A percentile compares a stretch with the other conserved stretches of the same genome.
These are phyloP conservation scores for Caloboletus firmus DNA, from an alignment of 1,284 basidiomycete species.

Conservation along the genomic window DNA sequence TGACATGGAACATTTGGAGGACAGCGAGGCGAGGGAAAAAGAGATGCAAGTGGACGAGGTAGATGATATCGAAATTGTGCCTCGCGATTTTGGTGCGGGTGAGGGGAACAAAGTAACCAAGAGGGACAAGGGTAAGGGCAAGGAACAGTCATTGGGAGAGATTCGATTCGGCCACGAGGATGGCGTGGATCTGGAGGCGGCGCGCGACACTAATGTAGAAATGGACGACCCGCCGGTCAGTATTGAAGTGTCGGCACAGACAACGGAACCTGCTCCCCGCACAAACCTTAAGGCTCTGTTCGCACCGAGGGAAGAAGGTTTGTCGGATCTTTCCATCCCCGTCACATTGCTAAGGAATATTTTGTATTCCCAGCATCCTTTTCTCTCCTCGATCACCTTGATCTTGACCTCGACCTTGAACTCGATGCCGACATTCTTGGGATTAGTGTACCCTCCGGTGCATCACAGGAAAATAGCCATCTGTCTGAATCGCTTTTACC, in stretches of 20 bases:
- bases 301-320: slow-evolving; percentile 64
- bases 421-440: slow-evolving; percentile 54
- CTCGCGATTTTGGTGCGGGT: not conserved
- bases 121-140: slow-evolving; percentile 1
- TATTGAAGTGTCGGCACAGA: not conserved
- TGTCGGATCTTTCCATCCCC: not conserved
- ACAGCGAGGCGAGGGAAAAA: not conserved
- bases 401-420: slow-evolving; percentile 61
- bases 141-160: not conserved
- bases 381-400: slow-evolving; percentile 66
- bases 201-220: slow-evolving; percentile 5
- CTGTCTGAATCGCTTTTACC: not conserved
- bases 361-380: slow-evolving; percentile 43
- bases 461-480: slow-evolving; percentile 1
- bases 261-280: slow-evolving; percentile 11
- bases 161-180: slow-evolving; percentile 14
- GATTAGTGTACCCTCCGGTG: slow-evolving; percentile 1
- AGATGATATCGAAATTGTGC: slow-evolving; percentile 17
- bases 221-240: slow-evolving; percentile 9
- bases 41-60: slow-evolving; percentile 1
- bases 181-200: not conserved
- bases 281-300: slow-evolving; percentile 65
- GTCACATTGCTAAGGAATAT: not conserved
- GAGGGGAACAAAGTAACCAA: not conserved
- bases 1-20: slow-evolving; percentile 48